Conservation (phyloP, 352 stramenopile genomes). For the Pythium insidiosum region DNA sequence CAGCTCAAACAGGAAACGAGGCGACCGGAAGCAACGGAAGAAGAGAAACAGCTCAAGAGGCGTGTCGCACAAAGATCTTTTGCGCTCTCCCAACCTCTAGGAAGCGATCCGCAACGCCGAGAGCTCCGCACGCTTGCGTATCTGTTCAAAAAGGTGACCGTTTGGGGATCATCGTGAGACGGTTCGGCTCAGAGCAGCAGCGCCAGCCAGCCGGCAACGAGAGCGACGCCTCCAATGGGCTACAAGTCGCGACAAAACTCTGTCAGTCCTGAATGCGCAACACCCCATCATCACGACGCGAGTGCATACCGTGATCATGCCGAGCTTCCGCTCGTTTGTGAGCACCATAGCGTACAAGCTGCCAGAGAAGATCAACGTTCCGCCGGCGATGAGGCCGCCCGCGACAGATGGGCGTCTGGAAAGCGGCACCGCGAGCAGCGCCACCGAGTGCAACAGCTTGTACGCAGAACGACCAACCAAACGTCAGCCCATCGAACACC, state of each 20-base stretch:
- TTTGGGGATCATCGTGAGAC: not conserved
- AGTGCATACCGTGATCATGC: slow-evolving; percentile 57
- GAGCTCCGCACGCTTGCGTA: no score
- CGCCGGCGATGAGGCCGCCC: slow-evolving; percentile 46
- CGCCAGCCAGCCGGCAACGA: slow-evolving; percentile 67
- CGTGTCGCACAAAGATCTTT: no score
- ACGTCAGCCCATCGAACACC: not conserved
- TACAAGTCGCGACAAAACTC: slow-evolving; percentile 8
- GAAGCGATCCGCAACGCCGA: no score
- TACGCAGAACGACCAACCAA: not conserved
- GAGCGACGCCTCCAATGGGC: slow-evolving; percentile 58
- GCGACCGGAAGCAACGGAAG: no score
- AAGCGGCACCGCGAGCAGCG: slow-evolving; percentile 57
- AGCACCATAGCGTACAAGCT: slow-evolving; percentile 76
- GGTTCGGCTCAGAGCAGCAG: slow-evolving; percentile 35
- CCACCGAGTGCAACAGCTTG: slow-evolving; percentile 68
- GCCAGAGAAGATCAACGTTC: slow-evolving; percentile 69
- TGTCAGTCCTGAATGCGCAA: no score
- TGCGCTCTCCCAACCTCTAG: no score
- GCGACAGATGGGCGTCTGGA: slow-evolving; percentile 47
- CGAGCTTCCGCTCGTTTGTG: slow-evolving; percentile 63
- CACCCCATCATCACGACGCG: no score
- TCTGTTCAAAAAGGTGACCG: no score
- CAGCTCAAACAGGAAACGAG: no score
- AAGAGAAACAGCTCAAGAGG: no score